Base-by-base conservation (phyloP, 2,329 filamentous ascomycete species). In the Pyrenochaeta sp. region DNA sequence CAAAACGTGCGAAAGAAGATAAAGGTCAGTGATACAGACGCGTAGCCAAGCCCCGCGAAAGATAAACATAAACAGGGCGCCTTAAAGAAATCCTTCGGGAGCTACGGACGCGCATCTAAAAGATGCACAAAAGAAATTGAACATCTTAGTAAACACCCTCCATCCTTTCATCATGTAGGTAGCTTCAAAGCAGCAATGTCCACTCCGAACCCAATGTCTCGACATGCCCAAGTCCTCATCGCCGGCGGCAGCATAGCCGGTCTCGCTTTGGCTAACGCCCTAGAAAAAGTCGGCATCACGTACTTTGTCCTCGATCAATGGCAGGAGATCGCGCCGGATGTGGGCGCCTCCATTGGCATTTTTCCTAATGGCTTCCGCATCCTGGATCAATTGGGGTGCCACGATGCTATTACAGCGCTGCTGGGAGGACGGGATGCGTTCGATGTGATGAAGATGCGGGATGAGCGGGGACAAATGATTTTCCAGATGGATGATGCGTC, bases 291-390 rank as follows among this genome's bases (percentile, higher is more conserved):
- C 3, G 32, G 36, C 7, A 53, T 60, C 14, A 44, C 58, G 15
- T 58, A 45, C 20, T 6, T 54, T 3, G 30, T 59, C 11, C 48
- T 61, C 6, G 55, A 61, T 30, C 39, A 37, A n/a, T 37, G 41
- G 7, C 29, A 34, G 6, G 34, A 38, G 2, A 51, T 61, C 7
- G 39, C 51, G 2, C 55, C 53, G 2, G 24, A 40, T 5, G 36
- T 53, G 3, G 58, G 58, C 6, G 58, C 58, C 9, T 50, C 39
- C 9, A 53, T 61, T 19, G 58, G 46, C 3, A 35, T 59, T 15
- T 51, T 48, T 7, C 44, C 49, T 8, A 56, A 61, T 17, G 53
- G 48, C 3, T 26, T 15, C 10, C 40, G 53, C 6, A 48, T 61
- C 9, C 31, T 61, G 10, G 58, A 58, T 37, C 55, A 61, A 14